Evolutionary conservation across 2,329 filamentous ascomycete species (phyloP), one percentile per base, ranked within the genome.

Genomic region (Fonsecaea monophora): DNA sequence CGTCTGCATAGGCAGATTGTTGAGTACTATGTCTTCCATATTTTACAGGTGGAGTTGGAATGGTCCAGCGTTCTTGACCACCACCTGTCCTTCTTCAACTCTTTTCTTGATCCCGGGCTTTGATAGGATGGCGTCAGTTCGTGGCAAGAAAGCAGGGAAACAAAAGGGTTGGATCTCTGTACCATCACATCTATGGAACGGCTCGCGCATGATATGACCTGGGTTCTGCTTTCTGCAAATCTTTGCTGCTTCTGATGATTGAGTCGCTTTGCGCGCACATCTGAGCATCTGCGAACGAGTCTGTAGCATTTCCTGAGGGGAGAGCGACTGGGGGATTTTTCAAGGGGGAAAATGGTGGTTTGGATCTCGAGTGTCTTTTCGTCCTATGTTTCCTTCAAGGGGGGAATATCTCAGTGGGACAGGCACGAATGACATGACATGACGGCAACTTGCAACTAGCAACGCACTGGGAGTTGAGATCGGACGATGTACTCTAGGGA

Each of bases 1-100:
- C 64, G 53, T 68, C 71, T 61, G 65, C 68, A 62, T 73, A 68
- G 50, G n/a, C 53, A 53, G 54, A 15, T 8, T 48, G 30, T 54
- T 18, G n/a, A 38, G 15, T 13, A 55, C 30, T 12, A 9, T n/a
- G 6, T 4, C 45, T 50, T 25, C 45, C 25, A 9, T 21, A 5
- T 32, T 6, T 32, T 13, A 30, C 5, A 21, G 30, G 30, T 34
- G 3, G 18, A 34, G n/a, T 7, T 18, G 38, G 45, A 21, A 60
- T 45, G 12, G 57, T n/a, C 18, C 32, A 15, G 10, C 57, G 18
- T n/a, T n/a, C 40, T 21, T 34, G 15, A 18, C 38, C 40, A 21
- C n/a, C 40, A 9, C 21, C 13, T 7, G 40, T 37, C 18, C 13
- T 40, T 37, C 50, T 21, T 25, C 50, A 30, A 60, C 42, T 60